Evolutionary conservation across 1,284 basidiomycete genomes (phyloP).

Genomic region (Marasmius sp.): DNA sequence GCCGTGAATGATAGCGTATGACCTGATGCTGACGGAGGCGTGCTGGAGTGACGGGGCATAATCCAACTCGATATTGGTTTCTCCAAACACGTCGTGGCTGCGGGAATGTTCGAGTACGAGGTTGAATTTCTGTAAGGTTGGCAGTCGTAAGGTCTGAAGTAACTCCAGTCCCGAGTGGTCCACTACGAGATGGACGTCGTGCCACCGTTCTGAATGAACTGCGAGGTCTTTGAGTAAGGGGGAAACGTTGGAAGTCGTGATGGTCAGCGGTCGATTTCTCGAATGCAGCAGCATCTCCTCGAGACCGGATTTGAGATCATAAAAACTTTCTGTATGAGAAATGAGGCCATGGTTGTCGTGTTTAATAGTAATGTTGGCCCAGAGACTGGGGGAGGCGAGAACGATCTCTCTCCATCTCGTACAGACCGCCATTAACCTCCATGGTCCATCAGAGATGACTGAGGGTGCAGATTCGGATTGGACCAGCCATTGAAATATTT

Average conservation of each 20-base stretch:
- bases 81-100: not conserved
- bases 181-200: not conserved
- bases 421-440: not conserved
- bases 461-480: not conserved
- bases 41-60: not conserved
- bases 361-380: not conserved
- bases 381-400: not conserved
- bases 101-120: not conserved
- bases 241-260: not conserved
- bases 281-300: not conserved
- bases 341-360: not conserved
- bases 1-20: not conserved
- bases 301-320: not conserved
- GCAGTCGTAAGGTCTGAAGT: not conserved
- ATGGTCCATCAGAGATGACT: not conserved
- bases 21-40: not conserved
- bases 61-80: not conserved
- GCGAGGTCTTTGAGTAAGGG: not conserved
- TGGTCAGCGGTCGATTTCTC: not conserved
- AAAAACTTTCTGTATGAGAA: not conserved
- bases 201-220: not conserved
- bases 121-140: not conserved
- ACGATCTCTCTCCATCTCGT: not conserved
- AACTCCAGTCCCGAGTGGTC: not conserved
- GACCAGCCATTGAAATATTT: not conserved